phyloP scores from a whole-genome alignment of 1,284 basidiomycete genomes.

The Leccinum fuscescens region DNA sequence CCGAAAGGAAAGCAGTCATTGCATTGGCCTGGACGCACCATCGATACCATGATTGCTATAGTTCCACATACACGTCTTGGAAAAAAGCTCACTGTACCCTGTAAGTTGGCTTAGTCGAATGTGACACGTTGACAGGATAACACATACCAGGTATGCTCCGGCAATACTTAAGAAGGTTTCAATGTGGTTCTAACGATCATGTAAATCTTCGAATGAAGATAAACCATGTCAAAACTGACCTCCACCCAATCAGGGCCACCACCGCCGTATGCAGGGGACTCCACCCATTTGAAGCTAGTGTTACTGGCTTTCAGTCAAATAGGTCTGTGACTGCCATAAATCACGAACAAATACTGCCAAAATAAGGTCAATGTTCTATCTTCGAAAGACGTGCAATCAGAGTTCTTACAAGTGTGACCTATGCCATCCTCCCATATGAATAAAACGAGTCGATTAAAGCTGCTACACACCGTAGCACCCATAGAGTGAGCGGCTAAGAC shows the following conservation, averaged over 20 bases:
- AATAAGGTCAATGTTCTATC: slow-evolving; percentile 10
- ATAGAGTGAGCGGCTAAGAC: slow-evolving; percentile 90
- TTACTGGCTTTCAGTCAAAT: slow-evolving; percentile 6
- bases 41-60: background rate
- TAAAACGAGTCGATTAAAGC: background rate
- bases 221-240: slow-evolving; percentile 38
- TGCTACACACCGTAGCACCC: slow-evolving; percentile 69
- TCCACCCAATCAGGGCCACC: slow-evolving; percentile 94
- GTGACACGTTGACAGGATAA: background rate
- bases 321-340: background rate
- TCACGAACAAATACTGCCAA: slow-evolving; percentile 62
- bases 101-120: slow-evolving; percentile 3
- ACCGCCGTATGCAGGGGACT: slow-evolving; percentile 79
- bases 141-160: slow-evolving; percentile 79
- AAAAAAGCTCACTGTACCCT: slow-evolving; percentile 67
- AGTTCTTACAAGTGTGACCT: slow-evolving; percentile 53
- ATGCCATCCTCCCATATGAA: slow-evolving; percentile 1
- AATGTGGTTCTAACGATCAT: slow-evolving; percentile 55
- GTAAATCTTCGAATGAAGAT: background rate
- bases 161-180: slow-evolving; percentile 83
- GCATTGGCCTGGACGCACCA: slow-evolving; percentile 72
- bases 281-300: slow-evolving; percentile 91
- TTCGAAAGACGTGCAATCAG: background rate
- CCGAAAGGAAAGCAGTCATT: slow-evolving; percentile 92
- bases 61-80: background rate